Evolutionary conservation across 2,329 filamentous ascomycete species (phyloP).

Genomic region (Talaromyces atroroseus): DNA sequence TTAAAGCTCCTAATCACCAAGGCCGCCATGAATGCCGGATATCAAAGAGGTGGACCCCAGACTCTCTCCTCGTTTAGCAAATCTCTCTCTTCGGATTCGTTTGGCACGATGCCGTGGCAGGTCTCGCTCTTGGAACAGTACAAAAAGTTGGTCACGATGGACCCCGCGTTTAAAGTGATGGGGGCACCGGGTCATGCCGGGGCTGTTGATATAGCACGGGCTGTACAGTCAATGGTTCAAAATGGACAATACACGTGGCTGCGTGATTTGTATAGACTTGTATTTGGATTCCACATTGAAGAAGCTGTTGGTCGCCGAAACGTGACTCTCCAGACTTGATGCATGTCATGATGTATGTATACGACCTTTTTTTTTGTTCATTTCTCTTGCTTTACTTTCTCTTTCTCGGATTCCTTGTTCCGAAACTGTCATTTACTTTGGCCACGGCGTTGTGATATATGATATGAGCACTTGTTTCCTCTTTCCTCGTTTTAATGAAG

Average conservation of each 20-base stretch:
- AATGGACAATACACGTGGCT: constrained; percentile 73
- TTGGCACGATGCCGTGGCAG: constrained; percentile 68
- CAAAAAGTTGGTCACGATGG: constrained; percentile 70
- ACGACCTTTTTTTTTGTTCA: not conserved
- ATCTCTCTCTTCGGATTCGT: constrained; percentile 67
- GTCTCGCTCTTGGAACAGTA: constrained; percentile 69
- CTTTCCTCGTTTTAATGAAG: not conserved
- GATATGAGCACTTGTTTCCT: not conserved
- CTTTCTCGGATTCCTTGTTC: not conserved
- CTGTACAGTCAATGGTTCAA: constrained; percentile 68
- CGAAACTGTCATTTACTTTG: not conserved
- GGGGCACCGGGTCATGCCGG: constrained; percentile 30
- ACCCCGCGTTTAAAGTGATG: constrained; percentile 57
- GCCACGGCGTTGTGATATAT: not conserved
- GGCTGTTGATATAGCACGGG: constrained; percentile 73
- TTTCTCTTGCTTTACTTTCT: not conserved
- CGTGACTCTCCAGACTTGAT: constrained; percentile 39
- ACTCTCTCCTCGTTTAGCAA: constrained; percentile 72
- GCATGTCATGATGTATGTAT: not conserved
- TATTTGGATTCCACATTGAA: constrained; percentile 78
- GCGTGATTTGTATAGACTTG: constrained; percentile 72
- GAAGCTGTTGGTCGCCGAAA: constrained; percentile 66
- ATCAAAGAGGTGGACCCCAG: constrained; percentile 54
- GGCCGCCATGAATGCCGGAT: constrained; percentile 80
- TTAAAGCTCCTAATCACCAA: constrained; percentile 76